A percentile compares a stretch with the other conserved stretches of the same genome.
These are phyloP conservation scores for Stephanodiscus minutulus DNA, from an alignment of 108 stramenopile genomes.

Conservation along the genomic window DNA sequence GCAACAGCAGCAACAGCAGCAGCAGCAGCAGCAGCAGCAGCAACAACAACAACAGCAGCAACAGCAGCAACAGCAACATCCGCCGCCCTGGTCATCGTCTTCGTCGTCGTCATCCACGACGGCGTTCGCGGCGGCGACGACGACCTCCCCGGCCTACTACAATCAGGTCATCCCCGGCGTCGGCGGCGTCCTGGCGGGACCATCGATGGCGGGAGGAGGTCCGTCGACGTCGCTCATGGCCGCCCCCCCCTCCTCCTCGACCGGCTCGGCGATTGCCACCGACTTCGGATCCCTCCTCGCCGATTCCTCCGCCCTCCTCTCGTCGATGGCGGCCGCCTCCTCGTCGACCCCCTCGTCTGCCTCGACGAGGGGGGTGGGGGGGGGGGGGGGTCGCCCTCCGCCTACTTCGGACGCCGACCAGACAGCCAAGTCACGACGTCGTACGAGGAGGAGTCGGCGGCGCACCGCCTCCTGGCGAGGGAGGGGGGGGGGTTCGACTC, in stretches of 20 bases:
- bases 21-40: not conserved
- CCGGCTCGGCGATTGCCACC: not conserved
- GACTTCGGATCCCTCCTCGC: constrained; percentile 43
- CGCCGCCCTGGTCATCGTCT: not conserved
- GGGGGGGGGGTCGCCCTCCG: not conserved
- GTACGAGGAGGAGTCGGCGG: constrained; percentile 37
- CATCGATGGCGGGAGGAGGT: not conserved
- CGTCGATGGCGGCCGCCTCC: constrained; percentile 8
- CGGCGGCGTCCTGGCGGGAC: not conserved
- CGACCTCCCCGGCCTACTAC: not conserved
- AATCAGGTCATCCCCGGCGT: not conserved
- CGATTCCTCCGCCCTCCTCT: constrained; percentile 24
- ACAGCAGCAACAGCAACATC: constrained; percentile 16
- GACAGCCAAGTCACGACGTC: too few relatives aligned
- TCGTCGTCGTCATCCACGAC: not conserved
- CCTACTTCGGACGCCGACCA: not conserved
- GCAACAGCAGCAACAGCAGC: not conserved
- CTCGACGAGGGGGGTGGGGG: not conserved
- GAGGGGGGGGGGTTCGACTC: constrained; percentile 45
- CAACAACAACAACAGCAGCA: constrained; percentile 8
- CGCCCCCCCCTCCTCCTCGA: too few relatives aligned
- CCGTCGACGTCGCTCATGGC: not conserved
- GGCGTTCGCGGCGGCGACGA: too few relatives aligned
- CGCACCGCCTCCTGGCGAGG: constrained; percentile 40
- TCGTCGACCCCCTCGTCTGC: too few relatives aligned